Conservation (phyloP, 495 filamentous ascomycete species). For the Penicillium soppii region DNA sequence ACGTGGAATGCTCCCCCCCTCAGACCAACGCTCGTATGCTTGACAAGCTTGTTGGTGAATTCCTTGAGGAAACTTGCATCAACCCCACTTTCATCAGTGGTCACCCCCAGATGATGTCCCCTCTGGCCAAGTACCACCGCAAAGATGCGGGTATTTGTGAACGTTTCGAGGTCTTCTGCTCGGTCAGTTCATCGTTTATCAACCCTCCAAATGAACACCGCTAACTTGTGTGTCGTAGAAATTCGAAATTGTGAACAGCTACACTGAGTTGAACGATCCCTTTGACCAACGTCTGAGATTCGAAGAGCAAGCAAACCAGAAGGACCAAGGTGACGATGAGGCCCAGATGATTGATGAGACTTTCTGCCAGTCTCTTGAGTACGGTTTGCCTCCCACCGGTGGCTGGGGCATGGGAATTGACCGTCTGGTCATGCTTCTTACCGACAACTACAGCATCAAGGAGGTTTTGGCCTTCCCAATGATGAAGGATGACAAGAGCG, state of each 20-base stretch:
- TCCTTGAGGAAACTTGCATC: conserved; percentile 89
- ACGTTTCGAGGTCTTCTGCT: conserved; percentile 92
- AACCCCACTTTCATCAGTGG: conserved; percentile 95
- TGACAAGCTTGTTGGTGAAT: conserved; percentile 94
- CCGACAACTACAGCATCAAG: conserved; percentile 92
- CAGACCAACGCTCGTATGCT: conserved; percentile 96
- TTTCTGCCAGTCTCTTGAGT: conserved; percentile 83
- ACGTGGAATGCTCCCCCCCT: conserved; percentile 85
- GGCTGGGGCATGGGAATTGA: conserved; percentile 99
- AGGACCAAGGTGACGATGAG: conserved; percentile 95
- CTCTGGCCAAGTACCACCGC: conserved; percentile 93
- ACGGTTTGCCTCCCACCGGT: conserved; percentile 88
- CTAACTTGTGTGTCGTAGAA: conserved; percentile 33
- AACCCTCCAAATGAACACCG: too few relatives aligned
- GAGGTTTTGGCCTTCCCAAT: conserved; percentile 93
- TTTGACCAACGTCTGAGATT: conserved; percentile 93
- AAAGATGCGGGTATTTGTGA: conserved; percentile 81
- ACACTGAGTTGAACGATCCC: conserved; percentile 97
- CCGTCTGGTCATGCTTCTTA: conserved; percentile 95
- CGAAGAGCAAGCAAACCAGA: conserved; percentile 94
- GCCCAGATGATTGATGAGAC: conserved; percentile 94
- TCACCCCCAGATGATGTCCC: conserved; percentile 97
- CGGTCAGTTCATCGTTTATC: conserved; percentile 36
- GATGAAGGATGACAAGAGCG: conserved; percentile 69
- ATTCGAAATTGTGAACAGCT: conserved; percentile 93